Conservation (phyloP, 805 yeast species). For the Suhomyces kilbournensis region DNA sequence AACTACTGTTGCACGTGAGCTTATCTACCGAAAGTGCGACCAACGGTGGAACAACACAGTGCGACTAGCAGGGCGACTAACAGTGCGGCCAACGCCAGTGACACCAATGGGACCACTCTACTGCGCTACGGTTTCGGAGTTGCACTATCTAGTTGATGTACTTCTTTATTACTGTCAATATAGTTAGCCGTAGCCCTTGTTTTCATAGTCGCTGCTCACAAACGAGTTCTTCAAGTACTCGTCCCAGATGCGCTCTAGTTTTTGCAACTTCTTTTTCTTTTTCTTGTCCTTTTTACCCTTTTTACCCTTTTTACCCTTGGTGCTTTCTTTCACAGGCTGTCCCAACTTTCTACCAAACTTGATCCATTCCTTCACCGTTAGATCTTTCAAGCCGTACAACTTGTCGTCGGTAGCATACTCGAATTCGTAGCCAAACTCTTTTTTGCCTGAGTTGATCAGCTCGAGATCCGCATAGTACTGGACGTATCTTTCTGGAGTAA, state of each 20-base stretch:
- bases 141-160: too few relatives aligned
- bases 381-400: slow-evolving; percentile 49
- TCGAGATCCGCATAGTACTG: slow-evolving; percentile 72
- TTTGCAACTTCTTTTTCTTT: slow-evolving; percentile 10
- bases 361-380: slow-evolving; percentile 64
- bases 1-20: not conserved
- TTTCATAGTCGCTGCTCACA: slow-evolving; percentile 62
- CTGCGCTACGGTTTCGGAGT: too few relatives aligned
- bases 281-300: slow-evolving; percentile 7
- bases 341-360: slow-evolving; percentile 54
- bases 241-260: slow-evolving; percentile 51
- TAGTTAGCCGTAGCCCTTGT: slow-evolving; percentile 39
- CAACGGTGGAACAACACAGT: not conserved
- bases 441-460: slow-evolving; percentile 41
- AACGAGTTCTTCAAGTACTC: slow-evolving; percentile 57
- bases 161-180: not conserved
- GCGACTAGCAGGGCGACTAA: not conserved
- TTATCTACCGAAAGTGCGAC: too few relatives aligned
- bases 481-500: slow-evolving; percentile 68
- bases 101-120: too few relatives aligned
- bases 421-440: slow-evolving; percentile 54
- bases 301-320: slow-evolving; percentile 8
- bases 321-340: slow-evolving; percentile 29
- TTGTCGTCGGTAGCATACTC: slow-evolving; percentile 70
- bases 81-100: too few relatives aligned